These are phyloP conservation scores for Colletotrichum brevisporum DNA, from an alignment of 2,329 filamentous ascomycete genomes.

Conservation along the genomic window DNA sequence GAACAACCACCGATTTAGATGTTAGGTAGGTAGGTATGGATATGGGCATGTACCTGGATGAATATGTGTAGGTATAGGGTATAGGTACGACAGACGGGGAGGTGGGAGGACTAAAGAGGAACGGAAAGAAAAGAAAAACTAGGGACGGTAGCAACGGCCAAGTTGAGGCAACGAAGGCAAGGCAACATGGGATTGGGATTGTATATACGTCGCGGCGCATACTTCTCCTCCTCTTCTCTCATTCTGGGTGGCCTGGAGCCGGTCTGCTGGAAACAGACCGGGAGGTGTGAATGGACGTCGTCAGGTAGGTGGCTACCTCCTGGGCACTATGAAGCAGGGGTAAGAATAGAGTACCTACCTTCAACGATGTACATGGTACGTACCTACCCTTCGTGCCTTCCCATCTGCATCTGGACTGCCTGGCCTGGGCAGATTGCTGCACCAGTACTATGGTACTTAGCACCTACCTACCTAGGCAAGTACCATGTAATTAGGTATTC, in stretches of 20 bases:
- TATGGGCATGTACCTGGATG: no score
- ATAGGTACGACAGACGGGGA: background rate
- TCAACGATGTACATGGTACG: background rate
- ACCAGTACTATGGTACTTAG: no score
- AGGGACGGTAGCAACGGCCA: conserved; percentile 18
- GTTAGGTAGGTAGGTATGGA: no score
- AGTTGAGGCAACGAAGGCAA: conserved; percentile 44
- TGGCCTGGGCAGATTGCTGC: conserved; percentile 20
- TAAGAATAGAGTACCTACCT: conserved; percentile 33
- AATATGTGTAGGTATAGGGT: background rate
- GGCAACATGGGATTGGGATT: conserved; percentile 43
- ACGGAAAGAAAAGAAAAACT: conserved; percentile 22
- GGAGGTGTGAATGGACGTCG: conserved; percentile 48
- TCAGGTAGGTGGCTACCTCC: conserved; percentile 36
- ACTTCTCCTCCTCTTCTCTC: conserved; percentile 7
- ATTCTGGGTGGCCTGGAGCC: conserved; percentile 1
- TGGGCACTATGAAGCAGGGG: conserved; percentile 44
- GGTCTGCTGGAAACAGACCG: conserved; percentile 31
- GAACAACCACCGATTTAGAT: no score
- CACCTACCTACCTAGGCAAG: no score
- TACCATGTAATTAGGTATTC: conserved; percentile 22
- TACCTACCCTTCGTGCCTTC: conserved; percentile 3
- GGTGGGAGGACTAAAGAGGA: background rate
- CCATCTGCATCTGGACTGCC: conserved; percentile 26
- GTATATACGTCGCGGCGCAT: conserved; percentile 45